Conservation (phyloP, 2,329 filamentous ascomycete species). For the Colletotrichum acutatum region DNA sequence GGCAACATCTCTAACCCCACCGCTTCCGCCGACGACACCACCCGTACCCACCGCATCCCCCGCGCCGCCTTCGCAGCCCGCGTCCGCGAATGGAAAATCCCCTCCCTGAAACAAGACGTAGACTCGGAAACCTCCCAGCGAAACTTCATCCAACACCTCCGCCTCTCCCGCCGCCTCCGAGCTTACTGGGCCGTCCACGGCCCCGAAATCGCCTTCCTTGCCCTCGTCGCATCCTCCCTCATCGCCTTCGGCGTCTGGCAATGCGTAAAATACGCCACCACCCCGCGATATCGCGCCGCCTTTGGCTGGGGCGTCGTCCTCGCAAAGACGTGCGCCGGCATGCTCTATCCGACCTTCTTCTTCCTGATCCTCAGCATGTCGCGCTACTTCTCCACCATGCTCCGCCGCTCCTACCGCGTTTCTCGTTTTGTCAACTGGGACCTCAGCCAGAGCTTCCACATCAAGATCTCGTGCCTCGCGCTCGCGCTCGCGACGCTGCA, state of each 20-base stretch:
- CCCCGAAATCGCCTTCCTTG: conserved; percentile 60
- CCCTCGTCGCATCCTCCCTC: conserved; percentile 57
- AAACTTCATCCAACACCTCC: conserved; percentile 57
- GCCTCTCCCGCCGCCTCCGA: conserved; percentile 56
- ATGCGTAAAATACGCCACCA: conserved; percentile 61
- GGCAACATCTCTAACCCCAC: conserved; percentile 58
- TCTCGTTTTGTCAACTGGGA: conserved; percentile 69
- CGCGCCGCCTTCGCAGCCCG: conserved; percentile 56
- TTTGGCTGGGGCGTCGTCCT: conserved; percentile 68
- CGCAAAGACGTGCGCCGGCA: conserved; percentile 65
- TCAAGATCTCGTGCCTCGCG: conserved; percentile 62
- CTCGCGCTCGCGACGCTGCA: conserved; percentile 63
- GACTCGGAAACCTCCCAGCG: conserved; percentile 58
- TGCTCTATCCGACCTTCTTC: conserved; percentile 67
- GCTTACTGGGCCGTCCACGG: conserved; percentile 68
- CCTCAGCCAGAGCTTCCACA: conserved; percentile 64
- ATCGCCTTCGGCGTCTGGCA: conserved; percentile 67
- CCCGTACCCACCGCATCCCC: conserved; percentile 52
- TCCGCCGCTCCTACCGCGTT: conserved; percentile 61
- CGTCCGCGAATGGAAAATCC: conserved; percentile 59
- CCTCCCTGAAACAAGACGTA: conserved; percentile 58
- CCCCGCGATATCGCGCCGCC: conserved; percentile 55
- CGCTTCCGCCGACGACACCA: conserved; percentile 56
- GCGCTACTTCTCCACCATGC: conserved; percentile 63
- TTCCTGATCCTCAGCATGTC: conserved; percentile 70